Percentiles rank a stretch among this genome's conserved stretches.
phyloP scores from a whole-genome alignment of 495 filamentous ascomycete genomes.

The Daldinia grandis region DNA sequence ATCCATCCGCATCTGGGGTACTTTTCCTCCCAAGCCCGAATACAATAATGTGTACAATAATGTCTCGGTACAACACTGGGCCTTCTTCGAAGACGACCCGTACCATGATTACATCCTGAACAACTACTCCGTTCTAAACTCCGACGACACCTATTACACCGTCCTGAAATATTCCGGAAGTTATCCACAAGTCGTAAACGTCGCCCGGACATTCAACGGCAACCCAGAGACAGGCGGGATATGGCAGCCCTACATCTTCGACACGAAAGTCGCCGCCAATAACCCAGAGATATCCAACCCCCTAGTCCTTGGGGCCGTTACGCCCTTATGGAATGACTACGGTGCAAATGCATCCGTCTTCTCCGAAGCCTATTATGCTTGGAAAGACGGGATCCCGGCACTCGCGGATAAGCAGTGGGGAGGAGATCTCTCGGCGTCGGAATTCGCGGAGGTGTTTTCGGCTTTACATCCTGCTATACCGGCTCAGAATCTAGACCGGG shows the following conservation, averaged over 20 bases:
- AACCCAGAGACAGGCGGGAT: conserved; percentile 49
- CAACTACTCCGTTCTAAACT: conserved; percentile 62
- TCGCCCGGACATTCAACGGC: conserved; percentile 56
- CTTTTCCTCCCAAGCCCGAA: conserved; percentile 53
- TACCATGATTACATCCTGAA: conserved; percentile 59
- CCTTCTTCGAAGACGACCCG: conserved; percentile 57
- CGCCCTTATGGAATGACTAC: conserved; percentile 62
- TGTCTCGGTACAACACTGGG: conserved; percentile 53
- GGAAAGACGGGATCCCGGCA: conserved; percentile 57
- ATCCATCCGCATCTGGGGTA: conserved; percentile 62
- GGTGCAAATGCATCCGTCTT: conserved; percentile 58
- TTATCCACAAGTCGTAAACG: conserved; percentile 54
- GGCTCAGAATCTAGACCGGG: conserved; percentile 58
- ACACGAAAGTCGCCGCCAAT: conserved; percentile 53
- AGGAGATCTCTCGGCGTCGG: conserved; percentile 51
- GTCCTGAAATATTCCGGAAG: conserved; percentile 58
- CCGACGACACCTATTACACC: conserved; percentile 60
- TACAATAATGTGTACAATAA: conserved; percentile 55
- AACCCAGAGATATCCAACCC: conserved; percentile 54
- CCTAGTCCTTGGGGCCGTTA: conserved; percentile 54
- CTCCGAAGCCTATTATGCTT: conserved; percentile 59
- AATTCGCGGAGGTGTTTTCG: conserved; percentile 52
- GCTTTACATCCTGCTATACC: conserved; percentile 51
- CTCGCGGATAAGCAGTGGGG: conserved; percentile 66
- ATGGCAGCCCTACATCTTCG: conserved; percentile 59